Base-by-base conservation (phyloP, 371 early-diverging fungal genomes). In the Mortierella sp. region DNA sequence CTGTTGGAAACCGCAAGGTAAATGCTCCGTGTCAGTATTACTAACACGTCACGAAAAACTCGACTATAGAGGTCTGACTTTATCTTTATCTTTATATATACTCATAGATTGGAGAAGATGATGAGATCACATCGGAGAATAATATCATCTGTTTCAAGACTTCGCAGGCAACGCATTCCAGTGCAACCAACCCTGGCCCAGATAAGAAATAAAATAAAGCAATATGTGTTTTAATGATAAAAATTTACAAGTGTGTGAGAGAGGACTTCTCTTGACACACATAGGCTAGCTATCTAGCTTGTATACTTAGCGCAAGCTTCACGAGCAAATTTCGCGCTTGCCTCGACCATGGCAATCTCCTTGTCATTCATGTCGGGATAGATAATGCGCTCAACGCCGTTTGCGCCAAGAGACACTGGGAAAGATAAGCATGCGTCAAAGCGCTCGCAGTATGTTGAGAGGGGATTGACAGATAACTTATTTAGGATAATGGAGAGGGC, bases 401-500 rank as follows among this genome's bases (percentile, higher is more conserved):
- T 73, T 58, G 83, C 83, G 10, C 95, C 94, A 38, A 96, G 74
- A 24, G 94, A 90, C 24, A 92, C 90, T 0, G 95, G 96, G 87
- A 90, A 87, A 9, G 94, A 92, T 33, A 95, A 70, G 55, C 90
- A 92, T 61, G 90, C 88, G 60, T 86, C 86, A 33, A 88, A 87
- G 21, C 84, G 83, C 21, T 91, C 91, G 66, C 88, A 85, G 69
- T 87, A 95, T 52, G 89, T 88, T 65, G 91, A 89, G 0, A 96
- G 76, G 0, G 96, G 95, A 24, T 87, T 85, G 58, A 93, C 86
- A 3, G 85, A 79, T 50, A 90, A 83, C 68, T 85, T 85, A 52
- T 91, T 88, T 82, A 95, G 88, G 58, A 91, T 76, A 66, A 95
- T 90, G 7, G 89, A 84, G 65, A 93, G 89, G 58, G 91, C 90